These are phyloP conservation scores for Euphorbia peplus DNA, from an alignment of 345 rosid species.

Conservation along the genomic window DNA sequence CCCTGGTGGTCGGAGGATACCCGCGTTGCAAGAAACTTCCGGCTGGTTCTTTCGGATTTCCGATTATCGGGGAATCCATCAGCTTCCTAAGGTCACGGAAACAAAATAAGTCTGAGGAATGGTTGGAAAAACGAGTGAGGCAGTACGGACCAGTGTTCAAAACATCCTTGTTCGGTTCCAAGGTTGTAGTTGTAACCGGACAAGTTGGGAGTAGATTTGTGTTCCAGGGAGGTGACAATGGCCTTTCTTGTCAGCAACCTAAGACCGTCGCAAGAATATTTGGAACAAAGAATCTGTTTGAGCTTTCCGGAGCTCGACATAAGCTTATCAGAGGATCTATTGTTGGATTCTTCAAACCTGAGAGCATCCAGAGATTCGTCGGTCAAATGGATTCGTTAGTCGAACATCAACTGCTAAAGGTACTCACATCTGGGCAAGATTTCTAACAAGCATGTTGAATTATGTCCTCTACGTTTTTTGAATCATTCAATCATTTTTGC, in stretches of 20 bases:
- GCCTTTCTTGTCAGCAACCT: slow-evolving; percentile 7
- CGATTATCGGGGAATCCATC: slow-evolving; percentile 31
- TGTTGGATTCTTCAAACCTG: not conserved
- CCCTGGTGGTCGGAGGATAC: not conserved
- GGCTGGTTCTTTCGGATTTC: slow-evolving; percentile 26
- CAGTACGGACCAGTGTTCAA: slow-evolving; percentile 31
- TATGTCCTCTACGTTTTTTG: too few species aligned
- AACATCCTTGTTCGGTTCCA: slow-evolving; percentile 26
- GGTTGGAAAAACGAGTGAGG: slow-evolving; percentile 27
- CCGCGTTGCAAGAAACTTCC: slow-evolving; percentile 16
- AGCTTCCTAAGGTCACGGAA: slow-evolving; percentile 21
- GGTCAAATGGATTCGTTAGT: not conserved
- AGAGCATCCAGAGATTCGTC: not conserved
- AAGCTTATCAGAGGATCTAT: not conserved
- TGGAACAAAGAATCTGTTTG: not conserved
- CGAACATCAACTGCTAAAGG: not conserved
- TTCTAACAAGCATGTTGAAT: too few species aligned
- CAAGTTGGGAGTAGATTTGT: slow-evolving; percentile 23
- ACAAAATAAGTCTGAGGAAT: slow-evolving; percentile 11
- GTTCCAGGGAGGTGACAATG: slow-evolving; percentile 16
- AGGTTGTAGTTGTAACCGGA: slow-evolving; percentile 21
- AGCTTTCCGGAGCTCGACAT: not conserved
- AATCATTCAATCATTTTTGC: too few species aligned
- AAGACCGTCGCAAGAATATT: not conserved
- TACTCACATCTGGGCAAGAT: too few species aligned